These are phyloP conservation scores for Pyrenopolyporus hunteri DNA, from an alignment of 495 filamentous ascomycete genomes.

Conservation along the genomic window DNA sequence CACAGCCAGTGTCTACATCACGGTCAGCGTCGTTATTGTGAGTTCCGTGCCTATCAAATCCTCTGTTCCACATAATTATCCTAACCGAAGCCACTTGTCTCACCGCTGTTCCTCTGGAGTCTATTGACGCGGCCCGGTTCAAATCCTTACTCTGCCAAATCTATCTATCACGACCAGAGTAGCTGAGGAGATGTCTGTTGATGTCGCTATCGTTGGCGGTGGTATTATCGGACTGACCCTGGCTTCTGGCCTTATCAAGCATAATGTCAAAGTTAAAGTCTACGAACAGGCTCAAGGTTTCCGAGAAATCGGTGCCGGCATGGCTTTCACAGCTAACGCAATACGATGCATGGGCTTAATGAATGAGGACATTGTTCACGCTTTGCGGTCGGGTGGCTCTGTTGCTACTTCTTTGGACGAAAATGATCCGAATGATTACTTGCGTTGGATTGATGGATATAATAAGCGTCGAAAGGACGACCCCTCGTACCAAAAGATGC, in stretches of 20 bases:
- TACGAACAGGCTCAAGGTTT: constrained; percentile 59
- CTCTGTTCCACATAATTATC: background rate
- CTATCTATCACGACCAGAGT: constrained; percentile 17
- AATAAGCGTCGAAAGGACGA: constrained; percentile 25
- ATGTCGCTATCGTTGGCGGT: constrained; percentile 53
- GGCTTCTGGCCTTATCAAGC: constrained; percentile 48
- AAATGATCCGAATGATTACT: constrained; percentile 37
- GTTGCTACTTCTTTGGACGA: constrained; percentile 49
- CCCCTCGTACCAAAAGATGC: constrained; percentile 13
- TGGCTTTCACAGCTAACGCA: constrained; percentile 61
- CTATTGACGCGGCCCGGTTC: too few relatives aligned
- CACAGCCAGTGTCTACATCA: too few relatives aligned
- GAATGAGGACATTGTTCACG: constrained; percentile 51
- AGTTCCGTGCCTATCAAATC: background rate
- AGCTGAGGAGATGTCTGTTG: constrained; percentile 10
- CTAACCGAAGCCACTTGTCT: too few relatives aligned
- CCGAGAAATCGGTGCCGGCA: constrained; percentile 62
- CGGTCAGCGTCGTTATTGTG: too few relatives aligned
- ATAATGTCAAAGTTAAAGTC: constrained; percentile 47
- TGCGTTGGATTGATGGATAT: constrained; percentile 39
- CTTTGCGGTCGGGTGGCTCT: constrained; percentile 50
- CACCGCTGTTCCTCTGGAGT: too few relatives aligned
- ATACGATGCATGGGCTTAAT: constrained; percentile 58
- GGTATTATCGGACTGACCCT: constrained; percentile 52
- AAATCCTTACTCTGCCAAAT: too few relatives aligned